Percentiles rank a stretch among this genome's conserved stretches.
These are phyloP conservation scores for Guadua angustifolia DNA, from an alignment of 176 grass and related monocot species.

Conservation along the genomic window DNA sequence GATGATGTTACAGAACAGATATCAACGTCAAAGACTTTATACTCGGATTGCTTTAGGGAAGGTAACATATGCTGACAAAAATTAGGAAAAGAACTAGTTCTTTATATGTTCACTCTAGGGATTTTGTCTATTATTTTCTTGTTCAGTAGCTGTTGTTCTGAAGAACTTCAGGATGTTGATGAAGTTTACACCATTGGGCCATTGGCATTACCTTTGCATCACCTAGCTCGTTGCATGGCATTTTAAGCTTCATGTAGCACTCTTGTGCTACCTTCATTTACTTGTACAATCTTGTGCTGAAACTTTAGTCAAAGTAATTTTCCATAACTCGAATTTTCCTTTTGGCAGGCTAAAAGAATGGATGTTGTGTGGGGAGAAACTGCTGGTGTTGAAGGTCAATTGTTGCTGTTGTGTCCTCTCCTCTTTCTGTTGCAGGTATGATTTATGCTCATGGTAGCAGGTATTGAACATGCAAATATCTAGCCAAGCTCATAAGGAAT, in stretches of 20 bases:
- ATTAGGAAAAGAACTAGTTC: neutral
- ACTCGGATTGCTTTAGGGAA: conserved; percentile 98
- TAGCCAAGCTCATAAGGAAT: conserved; percentile 9
- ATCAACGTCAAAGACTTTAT: conserved; percentile 97
- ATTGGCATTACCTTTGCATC: conserved; percentile 12
- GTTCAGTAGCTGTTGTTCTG: neutral
- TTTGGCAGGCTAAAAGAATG: conserved; percentile 87
- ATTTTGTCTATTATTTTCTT: conserved; percentile 11
- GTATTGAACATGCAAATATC: conserved; percentile 6
- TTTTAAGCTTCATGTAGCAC: conserved; percentile 26
- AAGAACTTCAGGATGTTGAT: conserved; percentile 14
- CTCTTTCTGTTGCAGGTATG: conserved; percentile 95
- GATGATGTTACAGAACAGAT: conserved; percentile 99
- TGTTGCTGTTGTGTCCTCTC: conserved; percentile 78
- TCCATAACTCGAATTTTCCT: conserved; percentile 15
- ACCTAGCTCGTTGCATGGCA: neutral
- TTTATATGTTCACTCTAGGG: neutral
- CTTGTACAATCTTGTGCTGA: neutral
- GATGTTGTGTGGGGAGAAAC: conserved; percentile 99
- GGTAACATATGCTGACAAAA: conserved; percentile 55
- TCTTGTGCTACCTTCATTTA: conserved; percentile 31
- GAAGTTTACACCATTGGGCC: conserved; percentile 12
- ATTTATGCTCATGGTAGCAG: conserved; percentile 21
- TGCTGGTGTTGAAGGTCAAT: conserved; percentile 99
- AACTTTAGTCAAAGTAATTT: conserved; percentile 8